phyloP scores from a whole-genome alignment of 805 yeast species.

The Myxozyma nipponensis region DNA sequence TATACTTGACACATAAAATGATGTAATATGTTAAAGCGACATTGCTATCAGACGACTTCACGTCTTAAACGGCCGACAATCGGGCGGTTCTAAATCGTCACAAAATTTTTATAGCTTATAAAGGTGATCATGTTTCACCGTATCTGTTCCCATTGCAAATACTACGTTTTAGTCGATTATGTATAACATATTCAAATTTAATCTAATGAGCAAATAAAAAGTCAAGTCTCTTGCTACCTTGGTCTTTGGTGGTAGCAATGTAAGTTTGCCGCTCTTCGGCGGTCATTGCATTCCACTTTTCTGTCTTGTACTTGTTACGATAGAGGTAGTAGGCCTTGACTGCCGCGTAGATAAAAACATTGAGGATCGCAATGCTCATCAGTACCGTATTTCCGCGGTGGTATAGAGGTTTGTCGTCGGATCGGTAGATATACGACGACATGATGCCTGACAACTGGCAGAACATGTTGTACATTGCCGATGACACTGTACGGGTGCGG shows the following conservation, averaged over 20 bases:
- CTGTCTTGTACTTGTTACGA: constrained; percentile 36
- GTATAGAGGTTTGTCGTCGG: constrained; percentile 56
- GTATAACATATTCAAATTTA: neutral
- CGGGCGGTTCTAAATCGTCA: too few relatives aligned
- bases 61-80: too few relatives aligned
- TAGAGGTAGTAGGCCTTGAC: constrained; percentile 4
- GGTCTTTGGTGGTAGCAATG: constrained; percentile 40
- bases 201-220: constrained; percentile 38
- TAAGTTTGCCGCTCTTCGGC: constrained; percentile 51
- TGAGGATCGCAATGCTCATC: constrained; percentile 2
- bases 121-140: too few relatives aligned
- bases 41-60: too few relatives aligned
- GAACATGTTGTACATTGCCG: constrained; percentile 60
- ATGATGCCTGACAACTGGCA: constrained; percentile 56
- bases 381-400: constrained; percentile 47
- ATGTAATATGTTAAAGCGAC: too few relatives aligned
- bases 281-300: constrained; percentile 49
- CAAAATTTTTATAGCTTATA: too few relatives aligned
- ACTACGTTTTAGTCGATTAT: constrained; percentile 3
- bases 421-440: constrained; percentile 54
- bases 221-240: constrained; percentile 58
- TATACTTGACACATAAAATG: too few relatives aligned
- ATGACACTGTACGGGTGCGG: constrained; percentile 56
- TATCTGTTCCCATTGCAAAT: too few relatives aligned
- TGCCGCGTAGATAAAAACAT: constrained; percentile 1